phyloP scores from a whole-genome alignment of 2,329 filamentous ascomycete species.

The Lecanicillium sp. region DNA sequence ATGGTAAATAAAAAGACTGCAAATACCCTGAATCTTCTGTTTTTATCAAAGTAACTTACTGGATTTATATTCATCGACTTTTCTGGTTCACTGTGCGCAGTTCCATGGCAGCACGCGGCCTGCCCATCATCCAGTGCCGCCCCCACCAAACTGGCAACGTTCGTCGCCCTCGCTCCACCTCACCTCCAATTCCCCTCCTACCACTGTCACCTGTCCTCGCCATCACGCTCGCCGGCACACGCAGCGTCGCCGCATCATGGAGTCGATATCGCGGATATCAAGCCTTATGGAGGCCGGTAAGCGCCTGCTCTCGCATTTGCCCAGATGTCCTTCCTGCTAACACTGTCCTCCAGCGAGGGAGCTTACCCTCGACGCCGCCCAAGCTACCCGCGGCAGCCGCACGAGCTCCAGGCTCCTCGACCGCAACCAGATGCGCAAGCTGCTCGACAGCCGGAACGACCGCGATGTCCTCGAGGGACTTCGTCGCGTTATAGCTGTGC shows the following conservation, averaged over 20 bases:
- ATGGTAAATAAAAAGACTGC: no score
- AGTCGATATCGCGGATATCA: constrained; percentile 92
- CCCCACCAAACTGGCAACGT: neutral
- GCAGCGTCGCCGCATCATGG: constrained; percentile 52
- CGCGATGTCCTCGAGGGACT: constrained; percentile 89
- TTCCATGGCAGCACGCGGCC: no score
- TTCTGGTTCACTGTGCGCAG: no score
- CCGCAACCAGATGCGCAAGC: constrained; percentile 82
- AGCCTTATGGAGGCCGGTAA: constrained; percentile 90
- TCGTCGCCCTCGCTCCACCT: neutral
- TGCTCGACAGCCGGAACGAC: constrained; percentile 89
- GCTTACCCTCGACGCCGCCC: constrained; percentile 93
- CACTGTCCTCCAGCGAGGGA: constrained; percentile 65
- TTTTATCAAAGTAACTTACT: no score
- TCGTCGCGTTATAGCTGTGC: constrained; percentile 79
- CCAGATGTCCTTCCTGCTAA: constrained; percentile 15
- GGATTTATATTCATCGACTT: no score
- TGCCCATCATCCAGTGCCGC: no score
- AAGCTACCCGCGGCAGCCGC: constrained; percentile 67
- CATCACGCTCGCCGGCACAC: constrained; percentile 10
- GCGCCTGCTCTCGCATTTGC: constrained; percentile 21
- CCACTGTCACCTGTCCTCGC: neutral
- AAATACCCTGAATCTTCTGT: no score
- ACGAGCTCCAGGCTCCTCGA: constrained; percentile 61
- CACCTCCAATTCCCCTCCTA: constrained; percentile 4